Base-by-base conservation (phyloP, 371 early-diverging fungal genomes). In the Umbelopsis sp. region DNA sequence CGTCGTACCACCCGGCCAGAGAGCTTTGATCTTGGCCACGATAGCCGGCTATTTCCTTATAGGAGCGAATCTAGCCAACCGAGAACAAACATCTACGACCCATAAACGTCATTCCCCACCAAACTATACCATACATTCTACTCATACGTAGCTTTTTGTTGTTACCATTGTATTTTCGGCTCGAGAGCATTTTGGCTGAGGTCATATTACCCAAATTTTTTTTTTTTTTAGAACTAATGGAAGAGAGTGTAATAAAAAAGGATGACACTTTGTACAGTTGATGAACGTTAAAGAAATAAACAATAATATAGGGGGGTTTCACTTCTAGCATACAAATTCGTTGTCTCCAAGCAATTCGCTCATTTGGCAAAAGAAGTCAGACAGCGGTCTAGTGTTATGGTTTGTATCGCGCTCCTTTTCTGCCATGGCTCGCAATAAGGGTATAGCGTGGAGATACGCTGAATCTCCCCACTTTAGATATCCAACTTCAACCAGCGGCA, bases 391-490 rank as follows among this genome's bases (percentile, higher is more conserved):
- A 57, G 57, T 57, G 57, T 57, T 57, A 5, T 32, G 32, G 32
- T 25, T 32, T 25, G 16, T 57, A 5, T 57, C 57, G 11, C 57
- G 57, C 32, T 57, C 57, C 18, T 25, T 18, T 35, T 57, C 57
- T 12, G 57, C 57, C 35, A 35, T 29, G 29, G 29, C n/a, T 6
- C 57, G 57, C n/a, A 57, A 29, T 12, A 14, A 18, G 35, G 57
- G 32, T 18, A 57, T 18, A 1, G 57, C 57, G 4, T 35, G 35
- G 8, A 57, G 35, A 18, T 76, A 76, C 65, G 69, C 68, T 63
- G 70, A 69, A 48, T 82, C 82, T 20, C 80, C 75, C 50, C 72
- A 82, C 20, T 76, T 72, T 32, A 76, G 69, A 67, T 70, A 82
- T 0, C 80, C 82, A 32, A 76, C 74, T 70, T 80, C 75, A 25